Evolutionary conservation across 345 rosid genomes (phyloP), one percentile per base, ranked within the genome.

Genomic region (Euphorbia lathyris): DNA sequence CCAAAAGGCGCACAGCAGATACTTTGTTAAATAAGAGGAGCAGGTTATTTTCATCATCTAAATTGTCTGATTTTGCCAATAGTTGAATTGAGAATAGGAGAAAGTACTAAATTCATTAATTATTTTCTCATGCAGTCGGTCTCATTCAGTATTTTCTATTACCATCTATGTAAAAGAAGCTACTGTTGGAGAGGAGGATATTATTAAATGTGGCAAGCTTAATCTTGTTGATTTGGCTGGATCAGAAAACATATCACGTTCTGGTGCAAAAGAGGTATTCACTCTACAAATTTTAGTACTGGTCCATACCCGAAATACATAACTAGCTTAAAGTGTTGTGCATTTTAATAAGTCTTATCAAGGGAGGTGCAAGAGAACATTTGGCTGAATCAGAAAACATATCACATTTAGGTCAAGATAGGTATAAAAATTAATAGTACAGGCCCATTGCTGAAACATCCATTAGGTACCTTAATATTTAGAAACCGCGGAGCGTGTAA

Each of bases 161-260:
- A 88, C 93, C 7, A 80, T 90, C 42, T 82, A 89, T 67, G 76
- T 94, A 7, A 94, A 90, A 78, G 98, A 94, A 79, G 88, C 91
- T 13, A 76, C 88, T 36, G 74, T 89, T 63, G 97, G 90, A 69
- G 97, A 89, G n/a, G 96, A 89, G 61, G 97, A 94, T 65, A 70
- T 94, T 30, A 90, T 94, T 55, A 94, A 94, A 79, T 94, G 98
- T 68, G 98, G 98, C 51, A 94, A 91, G 86, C 97, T 94, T 74
- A 88, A 91, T 75, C 97, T 94, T 77, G 98, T 94, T 72, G 98
- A 94, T 87, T 77, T 94, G 84, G 98, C 98, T 19, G 98, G 98
- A 64, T 94, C 98, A 19, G 98, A 94, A 75, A 94, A 94, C 65
- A 90, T 94, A 71, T 87, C 88, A 38, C 89, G 96, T 5, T 91